Evolutionary conservation across 2,329 filamentous ascomycete genomes (phyloP), one percentile per base, ranked within the genome.

Genomic region (Botrytis fabae): DNA sequence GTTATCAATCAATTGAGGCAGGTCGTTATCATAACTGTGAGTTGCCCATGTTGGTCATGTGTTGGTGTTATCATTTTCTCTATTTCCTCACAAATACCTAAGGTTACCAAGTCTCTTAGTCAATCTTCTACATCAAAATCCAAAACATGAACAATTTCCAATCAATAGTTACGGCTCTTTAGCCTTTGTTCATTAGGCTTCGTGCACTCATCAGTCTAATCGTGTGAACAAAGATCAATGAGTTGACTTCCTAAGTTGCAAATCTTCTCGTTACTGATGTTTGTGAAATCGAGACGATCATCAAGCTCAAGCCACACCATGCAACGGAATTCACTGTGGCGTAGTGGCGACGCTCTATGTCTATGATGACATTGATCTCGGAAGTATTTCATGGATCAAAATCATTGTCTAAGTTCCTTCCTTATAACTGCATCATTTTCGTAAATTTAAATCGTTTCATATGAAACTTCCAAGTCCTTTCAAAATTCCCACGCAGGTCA

Each of bases 351-450:
- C 32, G 32, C 44, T 35, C 32, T 14, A 68, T 28, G 64, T 38
- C 64, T n/a, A 68, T 68, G 64, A 68, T 68, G 64, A 54, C 64
- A 54, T 66, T 66, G 46, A 40, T 54, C 46, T 68, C 42, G 25
- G 8, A 66, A 40, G 4, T 28, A 48, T 40, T n/a, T 22, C n/a
- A 66, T n/a, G 46, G 54, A 57, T 57, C 65, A 42, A 42, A 54
- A 42, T 42, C 18, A 16, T 25, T 57, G 14, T 25, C 4, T 5
- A 1, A 65, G 18, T 42, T 28, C 18, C 18, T 42, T 18, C 18
- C 9, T 40, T 54, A 35, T 16, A 22, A 28, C 9, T 40, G 20
- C 35, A 38, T 64, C 48, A 25, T 38, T 35, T 32, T 32, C 38
- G 2, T 51, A 8, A 9, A 40, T 35, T 22, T 51, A 8, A 9